phyloP scores from a whole-genome alignment of 2,329 filamentous ascomycete genomes.

The Colletotrichum siamense region DNA sequence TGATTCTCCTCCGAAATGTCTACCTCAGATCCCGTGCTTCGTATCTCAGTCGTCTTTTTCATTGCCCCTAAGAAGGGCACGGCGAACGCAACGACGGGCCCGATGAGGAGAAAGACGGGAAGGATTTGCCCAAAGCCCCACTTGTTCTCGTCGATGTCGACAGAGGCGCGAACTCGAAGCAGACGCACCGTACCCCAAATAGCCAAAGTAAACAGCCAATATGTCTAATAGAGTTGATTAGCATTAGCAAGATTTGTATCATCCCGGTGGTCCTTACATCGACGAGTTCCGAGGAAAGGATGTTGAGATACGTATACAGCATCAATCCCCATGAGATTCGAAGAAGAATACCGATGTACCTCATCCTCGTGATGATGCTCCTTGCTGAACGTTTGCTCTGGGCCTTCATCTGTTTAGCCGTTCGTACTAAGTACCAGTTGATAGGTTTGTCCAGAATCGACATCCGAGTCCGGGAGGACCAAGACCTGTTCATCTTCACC shows the following conservation, averaged over 20 bases:
- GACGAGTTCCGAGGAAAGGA: background rate
- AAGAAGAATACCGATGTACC: background rate
- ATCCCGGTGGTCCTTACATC: background rate
- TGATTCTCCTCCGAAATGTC: background rate
- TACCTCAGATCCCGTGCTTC: background rate
- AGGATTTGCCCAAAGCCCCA: background rate
- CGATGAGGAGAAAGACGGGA: background rate
- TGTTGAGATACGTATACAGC: background rate
- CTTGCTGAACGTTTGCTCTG: background rate
- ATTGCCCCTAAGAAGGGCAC: background rate
- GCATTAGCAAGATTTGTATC: background rate
- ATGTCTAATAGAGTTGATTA: background rate
- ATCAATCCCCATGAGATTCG: background rate
- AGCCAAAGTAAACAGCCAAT: background rate
- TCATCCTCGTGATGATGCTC: background rate
- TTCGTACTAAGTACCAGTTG: background rate
- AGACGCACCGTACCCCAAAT: background rate
- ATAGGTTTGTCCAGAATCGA: background rate
- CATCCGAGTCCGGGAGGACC: background rate
- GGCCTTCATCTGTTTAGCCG: background rate
- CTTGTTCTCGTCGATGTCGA: background rate
- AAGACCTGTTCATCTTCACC: background rate
- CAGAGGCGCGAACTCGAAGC: background rate
- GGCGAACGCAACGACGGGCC: background rate
- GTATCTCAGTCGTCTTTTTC: rapidly evolving